Evolutionary conservation across 1,284 basidiomycete species (phyloP).

Genomic region (Cutaneotrichosporon cyanovorans): DNA sequence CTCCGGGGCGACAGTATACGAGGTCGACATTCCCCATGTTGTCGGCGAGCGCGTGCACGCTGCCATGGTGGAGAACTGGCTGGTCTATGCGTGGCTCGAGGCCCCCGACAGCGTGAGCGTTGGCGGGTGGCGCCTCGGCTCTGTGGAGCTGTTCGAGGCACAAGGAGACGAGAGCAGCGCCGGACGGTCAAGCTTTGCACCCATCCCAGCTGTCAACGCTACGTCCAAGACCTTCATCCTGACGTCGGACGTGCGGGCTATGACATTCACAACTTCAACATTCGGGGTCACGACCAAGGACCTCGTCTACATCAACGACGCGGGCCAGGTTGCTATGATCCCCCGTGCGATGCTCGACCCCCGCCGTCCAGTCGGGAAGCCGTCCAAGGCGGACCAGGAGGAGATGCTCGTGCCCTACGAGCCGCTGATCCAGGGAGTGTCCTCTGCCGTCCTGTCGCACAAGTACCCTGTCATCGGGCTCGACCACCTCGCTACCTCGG

Average conservation of each 20-base stretch:
- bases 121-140: conserved; percentile 64
- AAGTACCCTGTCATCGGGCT: conserved; percentile 58
- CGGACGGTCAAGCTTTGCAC: conserved; percentile 62
- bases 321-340: conserved; percentile 66
- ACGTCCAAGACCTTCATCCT: conserved; percentile 67
- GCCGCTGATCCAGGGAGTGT: conserved; percentile 64
- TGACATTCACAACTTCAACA: conserved; percentile 71
- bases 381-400: conserved; percentile 69
- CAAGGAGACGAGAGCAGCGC: conserved; percentile 57
- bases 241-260: conserved; percentile 59
- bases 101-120: conserved; percentile 23
- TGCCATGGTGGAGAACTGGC: conserved; percentile 81
- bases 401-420: conserved; percentile 83
- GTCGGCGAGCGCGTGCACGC: conserved; percentile 53
- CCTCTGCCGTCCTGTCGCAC: conserved; percentile 56
- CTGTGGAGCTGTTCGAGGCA: conserved; percentile 82
- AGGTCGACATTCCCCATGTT: conserved; percentile 44
- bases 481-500: conserved; percentile 60
- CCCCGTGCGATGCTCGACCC: conserved; percentile 73
- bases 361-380: conserved; percentile 69
- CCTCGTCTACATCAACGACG: conserved; percentile 70
- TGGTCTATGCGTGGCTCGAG: conserved; percentile 64
- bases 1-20: conserved; percentile 69
- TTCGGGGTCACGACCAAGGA: conserved; percentile 84
- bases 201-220: conserved; percentile 51